Evolutionary conservation across 208 protist species (phyloP), one percentile per base, ranked within the genome.

Genomic region (Wallacemonas sp.): DNA sequence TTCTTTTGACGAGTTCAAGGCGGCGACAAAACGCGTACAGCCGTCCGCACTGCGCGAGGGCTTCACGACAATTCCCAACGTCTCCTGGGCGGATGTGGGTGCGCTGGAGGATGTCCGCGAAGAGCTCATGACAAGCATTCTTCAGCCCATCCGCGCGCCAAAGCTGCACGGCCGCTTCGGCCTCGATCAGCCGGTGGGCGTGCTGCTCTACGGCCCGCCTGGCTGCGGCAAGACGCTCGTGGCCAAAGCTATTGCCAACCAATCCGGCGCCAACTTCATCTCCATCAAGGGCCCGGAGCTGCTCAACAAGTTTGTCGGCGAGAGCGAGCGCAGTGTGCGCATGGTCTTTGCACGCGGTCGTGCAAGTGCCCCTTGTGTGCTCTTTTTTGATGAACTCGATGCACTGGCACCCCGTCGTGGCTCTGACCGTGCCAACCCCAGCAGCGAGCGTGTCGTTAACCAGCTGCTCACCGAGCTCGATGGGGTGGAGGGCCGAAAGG

Each of bases 371-470:
- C 98, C 99, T 12, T 99, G 98, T 81, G 93, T 99, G 41, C 87
- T 99, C 39, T 99, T 99, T 74, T 99, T 99, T 75, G 99, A 99
- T 81, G 99, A 99, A 79, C 83, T 99, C n/a, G 99, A 99, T 78
- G 94, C 98, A 0, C 80, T 99, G 10, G 96, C 91, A 6, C 98
- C 97, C 19, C 82, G 91, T 22, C 87, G 98, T 53, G 94, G 90
- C 32, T 94, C 72, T 2, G 91, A 97, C 65, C 71, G 84, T 38
- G 90, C 89, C 26, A 98, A 93, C 63, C 66, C 85, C 27, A 96
- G 83, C 65, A 93, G 92, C 37, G 97, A 99, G 69, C 79, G 98
- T 10, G 95, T 99, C 17, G 99, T 99, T 6, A 99, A 99, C 78
- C 97, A 99, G 75, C 84, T 99, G 6, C 87, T 99, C 0, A 99